Evolutionary conservation across 139 green algal species (phyloP).

Genomic region (Edaphochlamys debaryana): DNA sequence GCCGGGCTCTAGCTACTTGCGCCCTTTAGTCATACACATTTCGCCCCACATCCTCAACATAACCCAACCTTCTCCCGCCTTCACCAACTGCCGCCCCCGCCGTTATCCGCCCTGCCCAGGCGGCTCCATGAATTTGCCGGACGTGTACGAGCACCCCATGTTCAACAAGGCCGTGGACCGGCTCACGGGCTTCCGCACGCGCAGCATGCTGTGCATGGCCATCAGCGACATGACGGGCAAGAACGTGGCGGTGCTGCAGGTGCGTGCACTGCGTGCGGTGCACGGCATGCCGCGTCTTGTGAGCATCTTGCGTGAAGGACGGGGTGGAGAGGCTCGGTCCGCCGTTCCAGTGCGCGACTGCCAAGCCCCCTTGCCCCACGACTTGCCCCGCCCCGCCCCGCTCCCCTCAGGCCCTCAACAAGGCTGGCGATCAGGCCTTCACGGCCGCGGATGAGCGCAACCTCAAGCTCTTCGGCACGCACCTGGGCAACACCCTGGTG

Average conservation of each 20-base stretch:
- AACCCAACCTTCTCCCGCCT: not conserved
- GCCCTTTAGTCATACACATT: too few relatives aligned
- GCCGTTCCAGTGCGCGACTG: too few relatives aligned
- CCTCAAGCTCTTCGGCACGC: conserved; percentile 70
- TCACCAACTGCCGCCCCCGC: not conserved
- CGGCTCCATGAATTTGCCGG: conserved; percentile 68
- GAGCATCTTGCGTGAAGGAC: too few relatives aligned
- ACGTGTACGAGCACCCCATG: conserved; percentile 66
- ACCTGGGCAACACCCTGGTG: conserved; percentile 73
- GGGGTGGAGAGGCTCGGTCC: too few relatives aligned
- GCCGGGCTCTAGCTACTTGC: too few relatives aligned
- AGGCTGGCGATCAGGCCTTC: conserved; percentile 59
- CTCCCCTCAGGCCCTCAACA: conserved; percentile 72
- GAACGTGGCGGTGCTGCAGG: conserved; percentile 78
- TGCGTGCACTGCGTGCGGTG: too few relatives aligned
- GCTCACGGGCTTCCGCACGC: conserved; percentile 65
- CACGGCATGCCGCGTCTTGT: too few relatives aligned
- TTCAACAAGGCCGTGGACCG: conserved; percentile 71
- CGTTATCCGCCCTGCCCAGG: conserved; percentile 29
- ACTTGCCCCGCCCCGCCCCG: not conserved
- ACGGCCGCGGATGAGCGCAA: conserved; percentile 64
- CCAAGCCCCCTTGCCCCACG: too few relatives aligned
- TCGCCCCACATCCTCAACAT: too few relatives aligned
- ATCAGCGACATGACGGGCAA: conserved; percentile 65
- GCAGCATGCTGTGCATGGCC: conserved; percentile 70